These are phyloP conservation scores for Arthrobotrys pseudoclavata DNA, from an alignment of 2,329 filamentous ascomycete genomes.

Conservation along the genomic window DNA sequence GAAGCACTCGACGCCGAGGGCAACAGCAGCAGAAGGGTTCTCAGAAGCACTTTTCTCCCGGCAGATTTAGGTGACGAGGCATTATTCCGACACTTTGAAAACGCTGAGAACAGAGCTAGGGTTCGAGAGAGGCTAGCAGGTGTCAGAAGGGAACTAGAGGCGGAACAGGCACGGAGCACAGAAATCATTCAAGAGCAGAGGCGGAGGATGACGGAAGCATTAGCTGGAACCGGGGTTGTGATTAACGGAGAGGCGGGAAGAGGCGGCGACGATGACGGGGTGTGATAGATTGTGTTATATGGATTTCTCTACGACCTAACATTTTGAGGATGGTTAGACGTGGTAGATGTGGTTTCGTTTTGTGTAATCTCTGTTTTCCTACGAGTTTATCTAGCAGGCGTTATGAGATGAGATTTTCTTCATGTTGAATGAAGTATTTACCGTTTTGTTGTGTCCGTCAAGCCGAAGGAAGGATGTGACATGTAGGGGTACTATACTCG, in stretches of 20 bases:
- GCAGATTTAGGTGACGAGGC: conserved; percentile 59
- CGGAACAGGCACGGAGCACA: conserved; percentile 49
- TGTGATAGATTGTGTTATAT: not conserved
- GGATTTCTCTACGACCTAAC: not conserved
- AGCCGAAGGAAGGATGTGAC: not conserved
- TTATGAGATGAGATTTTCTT: conserved; percentile 22
- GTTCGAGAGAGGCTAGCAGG: conserved; percentile 49
- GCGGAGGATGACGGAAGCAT: conserved; percentile 42
- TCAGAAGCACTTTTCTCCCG: conserved; percentile 52
- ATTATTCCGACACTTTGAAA: conserved; percentile 55
- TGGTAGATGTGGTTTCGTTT: conserved; percentile 14
- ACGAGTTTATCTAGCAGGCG: conserved; percentile 26
- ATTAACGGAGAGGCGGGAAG: conserved; percentile 1
- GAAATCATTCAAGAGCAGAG: conserved; percentile 53
- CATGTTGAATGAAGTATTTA: conserved; percentile 18
- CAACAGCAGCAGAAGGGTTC: conserved; percentile 53
- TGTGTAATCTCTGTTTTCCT: not conserved
- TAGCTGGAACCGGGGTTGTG: conserved; percentile 12
- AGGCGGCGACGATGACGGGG: not conserved
- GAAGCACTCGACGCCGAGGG: conserved; percentile 56
- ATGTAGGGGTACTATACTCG: not conserved
- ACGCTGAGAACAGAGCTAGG: conserved; percentile 43
- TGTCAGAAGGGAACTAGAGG: conserved; percentile 51
- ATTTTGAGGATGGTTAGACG: conserved; percentile 8
- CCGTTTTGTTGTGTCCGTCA: not conserved